Conservation (phyloP, 495 filamentous ascomycete species). For the Penicillium psychrofluorescens region DNA sequence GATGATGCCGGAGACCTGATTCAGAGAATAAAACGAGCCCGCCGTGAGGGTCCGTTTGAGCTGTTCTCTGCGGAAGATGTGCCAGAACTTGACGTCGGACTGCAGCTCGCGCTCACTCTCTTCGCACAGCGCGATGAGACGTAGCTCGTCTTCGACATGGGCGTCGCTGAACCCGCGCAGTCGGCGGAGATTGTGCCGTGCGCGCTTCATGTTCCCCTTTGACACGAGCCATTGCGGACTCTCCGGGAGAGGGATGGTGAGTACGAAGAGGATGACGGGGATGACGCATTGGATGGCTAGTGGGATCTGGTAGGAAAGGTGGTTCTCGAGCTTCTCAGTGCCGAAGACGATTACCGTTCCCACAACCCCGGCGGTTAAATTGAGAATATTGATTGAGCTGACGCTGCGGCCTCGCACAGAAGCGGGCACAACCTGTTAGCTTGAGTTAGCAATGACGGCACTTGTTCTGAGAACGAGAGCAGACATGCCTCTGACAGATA, state of each 20-base stretch:
- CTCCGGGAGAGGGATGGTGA: conserved; percentile 42
- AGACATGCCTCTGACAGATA: conserved; percentile 27
- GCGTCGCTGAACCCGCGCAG: conserved; percentile 26
- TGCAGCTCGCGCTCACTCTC: conserved; percentile 17
- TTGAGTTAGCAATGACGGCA: not conserved
- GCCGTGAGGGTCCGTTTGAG: conserved; percentile 28
- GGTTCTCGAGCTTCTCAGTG: conserved; percentile 17
- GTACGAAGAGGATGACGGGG: conserved; percentile 18
- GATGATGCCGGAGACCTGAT: conserved; percentile 32
- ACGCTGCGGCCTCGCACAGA: conserved; percentile 31
- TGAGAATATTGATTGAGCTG: conserved; percentile 29
- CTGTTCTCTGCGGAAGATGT: conserved; percentile 28
- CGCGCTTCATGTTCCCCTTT: conserved; percentile 35
- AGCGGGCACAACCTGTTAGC: conserved; percentile 21
- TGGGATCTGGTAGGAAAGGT: conserved; percentile 24
- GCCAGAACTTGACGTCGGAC: conserved; percentile 24
- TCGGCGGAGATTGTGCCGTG: conserved; percentile 24
- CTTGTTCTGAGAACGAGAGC: not conserved
- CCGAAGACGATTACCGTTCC: conserved; percentile 25
- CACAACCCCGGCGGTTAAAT: conserved; percentile 27
- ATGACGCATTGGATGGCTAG: conserved; percentile 26
- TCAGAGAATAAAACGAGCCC: conserved; percentile 32
- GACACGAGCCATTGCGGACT: conserved; percentile 58
- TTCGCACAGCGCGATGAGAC: conserved; percentile 23
- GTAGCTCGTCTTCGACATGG: conserved; percentile 24